Evolutionary conservation across 2,329 filamentous ascomycete species (phyloP).

Genomic region (Cercospora zeae-maydis): DNA sequence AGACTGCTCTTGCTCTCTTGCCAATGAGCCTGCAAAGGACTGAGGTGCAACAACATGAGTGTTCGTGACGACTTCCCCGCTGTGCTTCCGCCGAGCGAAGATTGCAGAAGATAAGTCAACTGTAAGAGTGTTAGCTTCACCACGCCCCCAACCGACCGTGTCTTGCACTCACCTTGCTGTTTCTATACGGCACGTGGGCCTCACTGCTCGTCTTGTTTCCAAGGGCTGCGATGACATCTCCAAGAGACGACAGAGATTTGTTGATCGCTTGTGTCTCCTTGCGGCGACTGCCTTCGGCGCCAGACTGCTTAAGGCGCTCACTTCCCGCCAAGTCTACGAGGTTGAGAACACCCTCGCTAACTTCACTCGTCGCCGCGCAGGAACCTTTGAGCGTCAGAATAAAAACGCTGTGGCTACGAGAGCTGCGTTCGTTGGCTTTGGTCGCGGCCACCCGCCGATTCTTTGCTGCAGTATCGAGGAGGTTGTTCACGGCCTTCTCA

Average conservation of each 20-base stretch:
- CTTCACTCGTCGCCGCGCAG: slow-evolving; percentile 74
- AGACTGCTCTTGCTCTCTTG: slow-evolving; percentile 92
- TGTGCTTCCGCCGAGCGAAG: slow-evolving; percentile 83
- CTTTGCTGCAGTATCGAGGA: slow-evolving; percentile 69
- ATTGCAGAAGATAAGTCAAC: slow-evolving; percentile 91
- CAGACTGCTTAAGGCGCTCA: slow-evolving; percentile 82
- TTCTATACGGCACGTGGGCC: slow-evolving; percentile 82
- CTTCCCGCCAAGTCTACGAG: slow-evolving; percentile 93
- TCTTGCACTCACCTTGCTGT: slow-evolving; percentile 69
- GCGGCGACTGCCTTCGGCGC: slow-evolving; percentile 79
- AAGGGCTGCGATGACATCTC: slow-evolving; percentile 92
- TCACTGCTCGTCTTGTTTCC: slow-evolving; percentile 68
- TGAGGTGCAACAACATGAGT: slow-evolving; percentile 99
- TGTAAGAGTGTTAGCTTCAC: slow-evolving; percentile 34
- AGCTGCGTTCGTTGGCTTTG: slow-evolving; percentile 94
- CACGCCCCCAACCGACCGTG: background rate
- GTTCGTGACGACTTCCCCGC: slow-evolving; percentile 65
- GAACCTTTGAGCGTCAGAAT: slow-evolving; percentile 68
- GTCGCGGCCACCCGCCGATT: slow-evolving; percentile 93
- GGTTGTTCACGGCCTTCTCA: slow-evolving; percentile 29
- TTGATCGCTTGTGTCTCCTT: slow-evolving; percentile 98
- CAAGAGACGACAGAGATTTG: slow-evolving; percentile 83
- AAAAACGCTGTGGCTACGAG: slow-evolving; percentile 92
- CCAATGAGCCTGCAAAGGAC: slow-evolving; percentile 82
- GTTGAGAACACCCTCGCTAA: slow-evolving; percentile 89